These are phyloP conservation scores for Penicillium sp. DNA, from an alignment of 2,329 filamentous ascomycete genomes.

Conservation along the genomic window DNA sequence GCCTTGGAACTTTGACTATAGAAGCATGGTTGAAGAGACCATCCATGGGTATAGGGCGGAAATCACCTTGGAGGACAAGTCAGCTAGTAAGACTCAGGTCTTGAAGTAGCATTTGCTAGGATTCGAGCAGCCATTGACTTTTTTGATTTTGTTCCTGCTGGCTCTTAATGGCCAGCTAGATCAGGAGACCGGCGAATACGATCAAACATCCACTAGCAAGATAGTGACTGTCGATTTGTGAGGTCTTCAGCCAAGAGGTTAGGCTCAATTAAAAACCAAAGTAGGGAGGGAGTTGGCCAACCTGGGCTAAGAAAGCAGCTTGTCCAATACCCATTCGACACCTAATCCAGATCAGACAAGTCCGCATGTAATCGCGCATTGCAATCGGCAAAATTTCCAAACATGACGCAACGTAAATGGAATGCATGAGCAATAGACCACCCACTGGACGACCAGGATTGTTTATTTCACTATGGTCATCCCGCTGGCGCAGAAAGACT, in stretches of 20 bases:
- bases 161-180: background rate
- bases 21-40: background rate
- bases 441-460: background rate
- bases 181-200: background rate
- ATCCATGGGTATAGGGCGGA: background rate
- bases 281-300: no score
- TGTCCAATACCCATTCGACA: background rate
- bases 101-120: no score
- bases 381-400: background rate
- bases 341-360: background rate
- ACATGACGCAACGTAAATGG: background rate
- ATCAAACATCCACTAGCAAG: background rate
- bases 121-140: no score
- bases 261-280: background rate
- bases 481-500: background rate
- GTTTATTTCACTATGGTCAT: background rate
- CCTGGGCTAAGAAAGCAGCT: background rate
- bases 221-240: background rate
- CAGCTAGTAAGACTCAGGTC: no score
- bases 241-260: background rate
- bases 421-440: background rate
- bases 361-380: background rate
- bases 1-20: slow-evolving; percentile 3
- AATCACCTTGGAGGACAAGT: background rate
- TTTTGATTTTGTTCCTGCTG: background rate